phyloP scores from a whole-genome alignment of 2,329 filamentous ascomycete genomes.

The Plectosphaerella cucumerina region DNA sequence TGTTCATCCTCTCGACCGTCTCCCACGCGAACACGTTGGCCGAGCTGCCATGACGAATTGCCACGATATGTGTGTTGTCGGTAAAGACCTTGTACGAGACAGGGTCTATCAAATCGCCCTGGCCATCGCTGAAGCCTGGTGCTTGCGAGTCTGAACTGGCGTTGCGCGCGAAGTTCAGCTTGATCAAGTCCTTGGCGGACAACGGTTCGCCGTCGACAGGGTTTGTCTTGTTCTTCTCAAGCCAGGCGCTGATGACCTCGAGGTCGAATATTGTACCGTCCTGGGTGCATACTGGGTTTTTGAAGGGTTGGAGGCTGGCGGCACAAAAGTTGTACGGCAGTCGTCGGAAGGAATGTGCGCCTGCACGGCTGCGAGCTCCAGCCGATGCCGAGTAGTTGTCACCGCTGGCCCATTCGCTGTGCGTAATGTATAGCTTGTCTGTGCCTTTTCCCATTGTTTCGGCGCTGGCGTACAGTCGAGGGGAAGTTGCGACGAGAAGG shows the following conservation, averaged over 20 bases:
- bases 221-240: slow-evolving; percentile 90
- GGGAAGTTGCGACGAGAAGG: too few relatives aligned
- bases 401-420: slow-evolving; percentile 93
- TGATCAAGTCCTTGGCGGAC: slow-evolving; percentile 78
- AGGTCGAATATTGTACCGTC: slow-evolving; percentile 91
- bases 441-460: slow-evolving; percentile 42
- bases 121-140: slow-evolving; percentile 43
- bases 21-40: slow-evolving; percentile 97
- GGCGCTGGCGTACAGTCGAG: background rate
- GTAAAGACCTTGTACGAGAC: slow-evolving; percentile 98
- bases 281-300: slow-evolving; percentile 86
- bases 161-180: slow-evolving; percentile 88
- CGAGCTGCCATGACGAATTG: slow-evolving; percentile 71
- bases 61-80: slow-evolving; percentile 95
- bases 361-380: slow-evolving; percentile 57
- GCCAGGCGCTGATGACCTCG: slow-evolving; percentile 89
- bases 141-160: slow-evolving; percentile 57
- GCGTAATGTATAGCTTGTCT: slow-evolving; percentile 68
- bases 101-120: slow-evolving; percentile 86
- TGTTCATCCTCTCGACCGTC: slow-evolving; percentile 89
- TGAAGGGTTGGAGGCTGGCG: slow-evolving; percentile 90
- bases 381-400: slow-evolving; percentile 83
- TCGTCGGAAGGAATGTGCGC: slow-evolving; percentile 68
- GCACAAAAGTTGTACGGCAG: slow-evolving; percentile 98
- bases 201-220: slow-evolving; percentile 80